Evolutionary conservation across 192 early-diverging fungal species (phyloP).

Genomic region (Tieghemiomyces parasiticus): DNA sequence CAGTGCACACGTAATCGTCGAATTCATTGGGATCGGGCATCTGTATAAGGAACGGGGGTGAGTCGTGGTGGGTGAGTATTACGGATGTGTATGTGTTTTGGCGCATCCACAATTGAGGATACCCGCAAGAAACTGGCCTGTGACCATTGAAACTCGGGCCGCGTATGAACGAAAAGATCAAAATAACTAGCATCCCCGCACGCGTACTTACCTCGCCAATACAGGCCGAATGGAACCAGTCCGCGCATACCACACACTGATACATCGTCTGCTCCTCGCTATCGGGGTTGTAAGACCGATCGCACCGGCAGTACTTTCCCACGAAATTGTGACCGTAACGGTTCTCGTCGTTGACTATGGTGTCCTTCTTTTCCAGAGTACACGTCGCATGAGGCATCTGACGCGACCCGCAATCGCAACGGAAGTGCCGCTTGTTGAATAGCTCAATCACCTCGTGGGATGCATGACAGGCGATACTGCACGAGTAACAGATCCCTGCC

Average conservation of each 20-base stretch:
- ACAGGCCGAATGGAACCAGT: slow-evolving; percentile 66
- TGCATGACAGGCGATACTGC: slow-evolving; percentile 60
- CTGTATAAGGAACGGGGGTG: slow-evolving; percentile 14
- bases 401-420: slow-evolving; percentile 76
- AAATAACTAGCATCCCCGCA: background rate
- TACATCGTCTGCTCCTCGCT: slow-evolving; percentile 63
- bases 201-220: slow-evolving; percentile 36
- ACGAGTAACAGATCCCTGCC: slow-evolving; percentile 61
- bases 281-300: slow-evolving; percentile 53
- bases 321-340: slow-evolving; percentile 71
- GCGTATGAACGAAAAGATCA: background rate
- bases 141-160: background rate
- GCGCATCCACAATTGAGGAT: slow-evolving; percentile 12
- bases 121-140: background rate
- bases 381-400: slow-evolving; percentile 24
- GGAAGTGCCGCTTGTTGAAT: slow-evolving; percentile 69
- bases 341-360: slow-evolving; percentile 45
- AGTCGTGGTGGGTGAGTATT: slow-evolving; percentile 18
- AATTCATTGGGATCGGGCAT: slow-evolving; percentile 35
- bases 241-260: slow-evolving; percentile 77
- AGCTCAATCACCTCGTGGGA: slow-evolving; percentile 74
- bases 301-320: slow-evolving; percentile 77
- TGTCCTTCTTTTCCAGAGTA: slow-evolving; percentile 13
- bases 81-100: slow-evolving; percentile 22
- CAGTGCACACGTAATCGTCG: slow-evolving; percentile 54